Conservation (phyloP, 2,329 filamentous ascomycete species). For the Xylaria sp. region DNA sequence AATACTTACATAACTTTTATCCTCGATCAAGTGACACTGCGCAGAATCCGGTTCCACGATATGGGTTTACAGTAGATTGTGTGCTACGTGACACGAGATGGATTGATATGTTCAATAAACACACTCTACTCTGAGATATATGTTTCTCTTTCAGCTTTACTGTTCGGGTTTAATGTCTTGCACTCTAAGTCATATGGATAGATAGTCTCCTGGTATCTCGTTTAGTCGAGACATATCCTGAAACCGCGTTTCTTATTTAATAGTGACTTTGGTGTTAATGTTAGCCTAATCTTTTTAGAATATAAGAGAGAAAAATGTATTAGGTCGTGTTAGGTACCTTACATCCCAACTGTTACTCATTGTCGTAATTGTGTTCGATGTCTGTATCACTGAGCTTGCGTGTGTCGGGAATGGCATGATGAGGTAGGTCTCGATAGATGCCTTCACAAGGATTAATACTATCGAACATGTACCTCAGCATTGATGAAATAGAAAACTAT, state of each 20-base stretch:
- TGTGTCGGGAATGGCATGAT: background rate
- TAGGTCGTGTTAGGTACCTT: background rate
- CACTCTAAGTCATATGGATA: no score
- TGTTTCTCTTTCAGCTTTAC: background rate
- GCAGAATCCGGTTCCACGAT: background rate
- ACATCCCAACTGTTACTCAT: no score
- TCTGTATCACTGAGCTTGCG: background rate
- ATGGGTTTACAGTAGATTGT: background rate
- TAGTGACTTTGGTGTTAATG: no score
- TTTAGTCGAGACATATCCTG: background rate
- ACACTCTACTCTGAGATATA: no score
- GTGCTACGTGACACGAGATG: slow-evolving; percentile 1
- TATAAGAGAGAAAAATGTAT: no score
- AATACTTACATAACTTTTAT: background rate
- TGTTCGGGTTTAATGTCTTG: background rate
- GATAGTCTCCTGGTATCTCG: background rate
- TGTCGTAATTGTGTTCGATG: no score
- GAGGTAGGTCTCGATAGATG: no score
- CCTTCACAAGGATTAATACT: no score
- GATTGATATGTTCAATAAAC: background rate
- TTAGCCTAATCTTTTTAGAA: no score
- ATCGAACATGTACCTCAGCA: no score
- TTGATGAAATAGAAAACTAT: no score
- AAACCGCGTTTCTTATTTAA: background rate
- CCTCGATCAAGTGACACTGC: background rate